Base-by-base conservation (phyloP, 2,329 filamentous ascomycete genomes). In the Sporothrix variecibatus region DNA sequence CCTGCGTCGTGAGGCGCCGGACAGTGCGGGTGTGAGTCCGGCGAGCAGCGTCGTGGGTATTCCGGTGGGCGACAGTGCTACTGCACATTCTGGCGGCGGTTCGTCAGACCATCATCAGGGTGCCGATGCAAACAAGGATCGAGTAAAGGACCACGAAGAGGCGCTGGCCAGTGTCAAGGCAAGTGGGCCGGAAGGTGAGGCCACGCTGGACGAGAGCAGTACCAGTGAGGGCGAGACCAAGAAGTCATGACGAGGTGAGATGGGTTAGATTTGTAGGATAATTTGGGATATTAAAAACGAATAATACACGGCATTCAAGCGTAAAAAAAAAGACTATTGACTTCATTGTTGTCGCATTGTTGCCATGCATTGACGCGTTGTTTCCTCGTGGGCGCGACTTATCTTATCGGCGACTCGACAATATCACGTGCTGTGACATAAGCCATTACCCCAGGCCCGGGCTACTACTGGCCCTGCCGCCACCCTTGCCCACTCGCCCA, bases 21-120 rank as follows among this genome's bases (percentile, higher is more conserved):
- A 86, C 0, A 94, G 92, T 77, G 88, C 86, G 0, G 86, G 89
- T 72, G 85, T 94, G 20, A 95, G 93, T 80, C 88, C 90, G 76
- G 92, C 93, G 0, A 94, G 90, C 78, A 95, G 92, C 79, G 82
- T 93, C 26, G 85, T 83, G 78, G 88, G 84, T 73, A 75, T 78
- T 51, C 77, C 77, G 26, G 65, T 76, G 2, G 75, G 60, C 1
- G 51, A 62, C 62, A 49, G 20, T 56, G 20, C 46, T 71, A 31
- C 12, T 20, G 43, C 51, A n/a, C 9, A 3, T 17, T 34, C 51
- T 9, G 71, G 31, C 5, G 72, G 31, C 2, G 72, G 31, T 1
- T 12, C 60, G 8, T 23, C 60, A 12, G 26, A 4, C 6, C 20
- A 40, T 4, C 12, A n/a, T 12, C 31, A 64, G 3, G n/a, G 60